These are phyloP conservation scores for Rhodamnia rubescens DNA, from an alignment of 345 rosid species.

Conservation along the genomic window DNA sequence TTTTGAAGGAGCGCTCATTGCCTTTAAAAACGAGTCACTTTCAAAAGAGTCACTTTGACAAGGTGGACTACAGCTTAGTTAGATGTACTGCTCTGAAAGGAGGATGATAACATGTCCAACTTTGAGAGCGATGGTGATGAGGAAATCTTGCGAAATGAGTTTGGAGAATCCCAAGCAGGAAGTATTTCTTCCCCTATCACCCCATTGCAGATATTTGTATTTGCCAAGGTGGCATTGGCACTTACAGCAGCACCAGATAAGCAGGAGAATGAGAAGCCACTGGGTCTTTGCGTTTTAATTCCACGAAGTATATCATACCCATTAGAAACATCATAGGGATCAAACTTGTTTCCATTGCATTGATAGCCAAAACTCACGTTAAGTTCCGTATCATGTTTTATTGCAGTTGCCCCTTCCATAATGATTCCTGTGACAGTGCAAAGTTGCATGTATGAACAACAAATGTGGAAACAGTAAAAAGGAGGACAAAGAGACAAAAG, in stretches of 20 bases:
- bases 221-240: slow-evolving; percentile 93
- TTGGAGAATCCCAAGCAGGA: slow-evolving; percentile 82
- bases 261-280: slow-evolving; percentile 91
- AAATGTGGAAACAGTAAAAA: neutral
- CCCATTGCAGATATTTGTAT: slow-evolving; percentile 90
- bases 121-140: slow-evolving; percentile 69
- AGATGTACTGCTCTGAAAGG: slow-evolving; percentile 72
- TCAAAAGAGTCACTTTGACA: slow-evolving; percentile 51
- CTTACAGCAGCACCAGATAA: slow-evolving; percentile 95
- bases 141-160: slow-evolving; percentile 63
- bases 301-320: slow-evolving; percentile 24
- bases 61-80: slow-evolving; percentile 75
- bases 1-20: slow-evolving; percentile 55
- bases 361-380: slow-evolving; percentile 90
- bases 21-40: slow-evolving; percentile 42
- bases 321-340: slow-evolving; percentile 12
- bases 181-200: slow-evolving; percentile 80
- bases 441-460: neutral
- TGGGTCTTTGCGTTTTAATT: slow-evolving; percentile 36
- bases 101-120: slow-evolving; percentile 81
- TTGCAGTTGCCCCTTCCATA: slow-evolving; percentile 13
- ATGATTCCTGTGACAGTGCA: neutral
- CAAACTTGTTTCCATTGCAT: slow-evolving; percentile 29
- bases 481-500: neutral
- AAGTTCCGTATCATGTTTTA: slow-evolving; percentile 53